Evolutionary conservation across 73 alveolate genomes (phyloP).

Genomic region (Paramecium pentaurelia): DNA sequence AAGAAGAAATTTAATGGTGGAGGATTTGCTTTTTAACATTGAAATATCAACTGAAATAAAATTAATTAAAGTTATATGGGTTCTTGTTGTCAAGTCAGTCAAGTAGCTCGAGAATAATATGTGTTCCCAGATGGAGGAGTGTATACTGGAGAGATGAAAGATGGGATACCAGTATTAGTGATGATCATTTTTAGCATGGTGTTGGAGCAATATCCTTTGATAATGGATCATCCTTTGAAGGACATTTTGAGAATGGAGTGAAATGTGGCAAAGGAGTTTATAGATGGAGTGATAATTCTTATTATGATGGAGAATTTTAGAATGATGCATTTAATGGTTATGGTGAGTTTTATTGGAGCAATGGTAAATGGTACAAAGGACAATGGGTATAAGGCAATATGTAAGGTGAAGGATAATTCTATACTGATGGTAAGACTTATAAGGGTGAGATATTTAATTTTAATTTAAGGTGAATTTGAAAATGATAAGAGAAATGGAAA

Average conservation of each 20-base stretch:
- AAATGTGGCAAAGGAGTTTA: conserved; percentile 5
- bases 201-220: not conserved
- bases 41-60: conserved; percentile 34
- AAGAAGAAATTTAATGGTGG: conserved; percentile 84
- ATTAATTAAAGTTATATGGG: not conserved
- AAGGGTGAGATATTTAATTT: not conserved
- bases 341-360: not conserved
- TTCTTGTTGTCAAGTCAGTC: not conserved
- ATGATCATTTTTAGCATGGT: not conserved
- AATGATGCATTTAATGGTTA: not conserved
- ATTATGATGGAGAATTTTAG: conserved; percentile 1
- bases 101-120: not conserved
- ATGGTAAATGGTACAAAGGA: conserved; percentile 11
- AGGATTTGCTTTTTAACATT: conserved; percentile 60
- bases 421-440: conserved; percentile 36
- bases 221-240: not conserved
- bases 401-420: not conserved
- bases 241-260: not conserved
- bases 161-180: conserved; percentile 12
- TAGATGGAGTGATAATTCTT: conserved; percentile 32
- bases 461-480: not conserved
- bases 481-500: conserved; percentile 16
- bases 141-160: conserved; percentile 29
- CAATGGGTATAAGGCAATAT: not conserved
- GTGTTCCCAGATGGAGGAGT: conserved; percentile 42